Percentiles rank a stretch among this genome's conserved stretches.
Evolutionary conservation across 2,329 filamentous ascomycete genomes (phyloP).

Genomic region (Exophiala sp.): DNA sequence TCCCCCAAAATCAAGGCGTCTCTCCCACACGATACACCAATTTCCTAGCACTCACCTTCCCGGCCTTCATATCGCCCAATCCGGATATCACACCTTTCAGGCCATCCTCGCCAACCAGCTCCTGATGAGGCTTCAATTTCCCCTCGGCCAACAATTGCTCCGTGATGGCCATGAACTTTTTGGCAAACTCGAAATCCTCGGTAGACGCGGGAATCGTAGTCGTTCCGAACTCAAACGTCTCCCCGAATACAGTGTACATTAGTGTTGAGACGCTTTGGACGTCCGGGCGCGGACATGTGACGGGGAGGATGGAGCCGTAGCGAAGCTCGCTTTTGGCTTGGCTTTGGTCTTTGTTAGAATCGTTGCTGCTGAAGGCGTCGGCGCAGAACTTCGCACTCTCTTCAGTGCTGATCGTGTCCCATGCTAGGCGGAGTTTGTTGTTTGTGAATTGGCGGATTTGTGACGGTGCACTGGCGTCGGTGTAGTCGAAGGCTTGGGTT

Average conservation of each 20-base stretch:
- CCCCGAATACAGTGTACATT: constrained; percentile 33
- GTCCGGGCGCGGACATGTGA: constrained; percentile 30
- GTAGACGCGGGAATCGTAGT: constrained; percentile 14
- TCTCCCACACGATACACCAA: constrained; percentile 38
- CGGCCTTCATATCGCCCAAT: constrained; percentile 38
- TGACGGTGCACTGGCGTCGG: constrained; percentile 29
- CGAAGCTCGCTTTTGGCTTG: constrained; percentile 14
- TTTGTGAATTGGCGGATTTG: constrained; percentile 33
- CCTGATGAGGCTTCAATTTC: constrained; percentile 41
- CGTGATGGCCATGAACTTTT: constrained; percentile 38
- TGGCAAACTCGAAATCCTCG: constrained; percentile 40
- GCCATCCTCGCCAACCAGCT: constrained; percentile 39
- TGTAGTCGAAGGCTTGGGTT: constrained; percentile 44
- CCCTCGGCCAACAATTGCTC: constrained; percentile 39
- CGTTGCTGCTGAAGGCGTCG: constrained; percentile 32
- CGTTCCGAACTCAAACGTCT: constrained; percentile 28
- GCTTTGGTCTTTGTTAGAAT: no score
- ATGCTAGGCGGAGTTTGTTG: constrained; percentile 35
- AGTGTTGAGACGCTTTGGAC: constrained; percentile 32
- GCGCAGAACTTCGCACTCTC: constrained; percentile 32
- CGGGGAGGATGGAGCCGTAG: constrained; percentile 30
- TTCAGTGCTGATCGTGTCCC: constrained; percentile 35
- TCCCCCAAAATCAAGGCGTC: constrained; percentile 9
- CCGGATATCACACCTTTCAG: constrained; percentile 42
- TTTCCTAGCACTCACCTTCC: constrained; percentile 44